Conservation (phyloP, 108 stramenopile species). For the Craspedostauros australis region DNA sequence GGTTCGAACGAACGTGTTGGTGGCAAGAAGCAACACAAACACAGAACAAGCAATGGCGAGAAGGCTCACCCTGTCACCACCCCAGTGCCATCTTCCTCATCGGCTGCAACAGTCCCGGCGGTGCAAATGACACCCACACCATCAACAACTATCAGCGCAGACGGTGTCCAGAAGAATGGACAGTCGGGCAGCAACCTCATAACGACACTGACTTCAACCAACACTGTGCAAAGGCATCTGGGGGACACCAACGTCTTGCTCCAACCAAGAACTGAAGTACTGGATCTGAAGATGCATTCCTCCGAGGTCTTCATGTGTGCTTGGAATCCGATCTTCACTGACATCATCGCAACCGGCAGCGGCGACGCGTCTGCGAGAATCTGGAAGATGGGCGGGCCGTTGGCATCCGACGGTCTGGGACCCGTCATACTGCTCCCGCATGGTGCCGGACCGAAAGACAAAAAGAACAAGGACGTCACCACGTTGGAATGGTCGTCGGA, state of each 20-base stretch:
- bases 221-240: not conserved
- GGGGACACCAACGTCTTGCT: slow-evolving; percentile 55
- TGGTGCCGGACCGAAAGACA: slow-evolving; percentile 61
- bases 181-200: no score
- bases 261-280: slow-evolving; percentile 50
- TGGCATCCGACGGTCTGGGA: slow-evolving; percentile 55
- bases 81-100: no score
- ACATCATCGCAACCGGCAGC: slow-evolving; percentile 90
- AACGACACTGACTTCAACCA: no score
- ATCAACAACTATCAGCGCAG: no score
- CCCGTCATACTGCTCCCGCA: slow-evolving; percentile 80
- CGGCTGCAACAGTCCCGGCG: no score
- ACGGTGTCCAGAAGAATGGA: no score
- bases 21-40: no score
- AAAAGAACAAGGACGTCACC: slow-evolving; percentile 95
- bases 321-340: slow-evolving; percentile 90
- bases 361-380: slow-evolving; percentile 93
- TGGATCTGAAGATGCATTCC: slow-evolving; percentile 74
- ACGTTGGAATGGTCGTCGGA: slow-evolving; percentile 94
- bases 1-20: no score
- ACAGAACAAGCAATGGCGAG: no score
- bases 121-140: no score
- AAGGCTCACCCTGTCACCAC: no score
- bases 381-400: slow-evolving; percentile 77
- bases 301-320: slow-evolving; percentile 97